Conservation (phyloP, 768 basidiomycete species). For the Krasilnikovozyma curviuscula region DNA sequence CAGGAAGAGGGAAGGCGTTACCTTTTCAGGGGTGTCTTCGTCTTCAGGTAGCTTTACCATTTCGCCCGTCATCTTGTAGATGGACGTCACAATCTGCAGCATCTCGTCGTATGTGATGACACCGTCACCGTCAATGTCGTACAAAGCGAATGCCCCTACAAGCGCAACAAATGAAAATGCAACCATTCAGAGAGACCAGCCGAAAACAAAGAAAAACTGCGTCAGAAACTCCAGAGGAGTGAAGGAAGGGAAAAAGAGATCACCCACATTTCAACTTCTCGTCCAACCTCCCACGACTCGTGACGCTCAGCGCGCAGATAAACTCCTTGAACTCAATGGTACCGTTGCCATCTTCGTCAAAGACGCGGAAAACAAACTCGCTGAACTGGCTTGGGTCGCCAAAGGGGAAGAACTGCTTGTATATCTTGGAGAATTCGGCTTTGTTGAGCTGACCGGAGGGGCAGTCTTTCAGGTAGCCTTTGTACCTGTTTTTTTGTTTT, state of each 20-base stretch:
- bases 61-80: conserved; percentile 99
- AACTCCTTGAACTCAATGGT: conserved; percentile 95
- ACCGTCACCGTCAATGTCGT: conserved; percentile 97
- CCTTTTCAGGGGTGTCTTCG: conserved; percentile 99
- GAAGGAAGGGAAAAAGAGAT: background rate
- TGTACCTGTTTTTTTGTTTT: conserved; percentile 49
- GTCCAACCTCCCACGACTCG: conserved; percentile 75
- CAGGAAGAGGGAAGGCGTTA: conserved; percentile 19
- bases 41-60: conserved; percentile 98
- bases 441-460: conserved; percentile 93
- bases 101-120: conserved; percentile 97
- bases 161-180: background rate
- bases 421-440: conserved; percentile 86
- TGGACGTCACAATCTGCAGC: conserved; percentile 91
- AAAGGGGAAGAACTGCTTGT: conserved; percentile 99
- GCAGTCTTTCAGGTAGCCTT: conserved; percentile 97
- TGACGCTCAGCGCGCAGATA: conserved; percentile 90
- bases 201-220: too few relatives aligned
- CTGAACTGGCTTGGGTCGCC: conserved; percentile 94
- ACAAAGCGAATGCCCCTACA: conserved; percentile 98
- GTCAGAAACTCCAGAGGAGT: too few relatives aligned
- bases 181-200: too few relatives aligned
- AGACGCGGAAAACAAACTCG: conserved; percentile 35
- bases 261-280: conserved; percentile 91
- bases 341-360: conserved; percentile 35